These are phyloP conservation scores for Aspergillus fructus DNA, from an alignment of 2,329 filamentous ascomycete species.

Conservation along the genomic window DNA sequence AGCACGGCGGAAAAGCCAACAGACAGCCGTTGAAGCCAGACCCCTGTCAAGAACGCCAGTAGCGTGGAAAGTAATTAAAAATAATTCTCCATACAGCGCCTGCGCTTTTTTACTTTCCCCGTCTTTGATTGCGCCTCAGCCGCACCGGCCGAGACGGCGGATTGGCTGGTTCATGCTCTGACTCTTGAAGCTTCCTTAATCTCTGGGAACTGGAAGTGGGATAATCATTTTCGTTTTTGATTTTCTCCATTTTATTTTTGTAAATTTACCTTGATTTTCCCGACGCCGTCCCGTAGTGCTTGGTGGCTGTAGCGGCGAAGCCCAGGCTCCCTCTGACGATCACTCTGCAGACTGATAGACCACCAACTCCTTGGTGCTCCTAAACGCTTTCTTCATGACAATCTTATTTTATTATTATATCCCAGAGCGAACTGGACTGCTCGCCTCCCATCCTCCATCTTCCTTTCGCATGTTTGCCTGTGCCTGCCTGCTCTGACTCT, in stretches of 20 bases:
- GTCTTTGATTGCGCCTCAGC: constrained; percentile 20
- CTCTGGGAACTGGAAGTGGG: not conserved
- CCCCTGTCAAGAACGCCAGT: not conserved
- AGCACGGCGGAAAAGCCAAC: constrained; percentile 10
- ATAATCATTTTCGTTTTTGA: not conserved
- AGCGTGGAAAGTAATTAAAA: constrained; percentile 10
- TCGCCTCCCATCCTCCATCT: not conserved
- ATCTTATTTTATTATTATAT: constrained; percentile 7
- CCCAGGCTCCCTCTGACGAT: constrained; percentile 12
- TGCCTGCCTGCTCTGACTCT: too few relatives aligned
- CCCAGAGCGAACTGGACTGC: not conserved
- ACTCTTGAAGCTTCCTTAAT: not conserved
- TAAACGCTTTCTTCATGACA: constrained; percentile 4
- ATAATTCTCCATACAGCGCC: constrained; percentile 11
- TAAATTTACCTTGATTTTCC: constrained; percentile 4
- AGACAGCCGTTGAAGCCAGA: constrained; percentile 21
- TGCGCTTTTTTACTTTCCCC: constrained; percentile 10
- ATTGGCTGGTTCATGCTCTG: constrained; percentile 4
- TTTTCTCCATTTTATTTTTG: not conserved
- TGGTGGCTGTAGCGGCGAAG: constrained; percentile 16
- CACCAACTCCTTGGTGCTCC: constrained; percentile 4
- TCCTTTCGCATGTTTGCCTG: not conserved
- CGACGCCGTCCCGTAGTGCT: not conserved
- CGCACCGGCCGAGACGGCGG: constrained; percentile 13
- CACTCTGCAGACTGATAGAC: constrained; percentile 19